Conservation (phyloP, 2,329 filamentous ascomycete genomes). For the Trichophyton verrucosum region DNA sequence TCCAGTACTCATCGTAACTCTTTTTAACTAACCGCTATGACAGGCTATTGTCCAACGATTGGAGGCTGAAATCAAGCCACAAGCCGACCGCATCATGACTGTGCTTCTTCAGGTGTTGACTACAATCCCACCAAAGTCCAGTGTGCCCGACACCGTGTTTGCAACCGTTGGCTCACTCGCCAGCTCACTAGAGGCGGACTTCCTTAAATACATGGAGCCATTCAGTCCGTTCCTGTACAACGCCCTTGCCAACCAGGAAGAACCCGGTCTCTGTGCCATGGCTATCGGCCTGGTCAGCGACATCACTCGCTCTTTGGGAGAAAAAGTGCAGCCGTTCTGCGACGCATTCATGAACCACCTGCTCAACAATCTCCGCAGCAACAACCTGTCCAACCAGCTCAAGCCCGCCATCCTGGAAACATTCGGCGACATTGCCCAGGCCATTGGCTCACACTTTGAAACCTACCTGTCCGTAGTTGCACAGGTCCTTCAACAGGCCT, state of each 20-base stretch:
- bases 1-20: neutral
- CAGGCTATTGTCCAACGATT: conserved; percentile 74
- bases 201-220: conserved; percentile 93
- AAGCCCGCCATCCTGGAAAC: conserved; percentile 97
- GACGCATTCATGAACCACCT: conserved; percentile 98
- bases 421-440: conserved; percentile 93
- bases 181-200: conserved; percentile 81
- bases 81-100: conserved; percentile 90
- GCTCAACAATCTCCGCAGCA: conserved; percentile 80
- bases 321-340: conserved; percentile 86
- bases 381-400: conserved; percentile 83
- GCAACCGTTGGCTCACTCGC: conserved; percentile 84
- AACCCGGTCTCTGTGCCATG: conserved; percentile 87
- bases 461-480: conserved; percentile 86
- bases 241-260: conserved; percentile 88
- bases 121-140: conserved; percentile 71
- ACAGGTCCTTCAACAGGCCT: conserved; percentile 85
- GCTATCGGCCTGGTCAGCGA: conserved; percentile 96
- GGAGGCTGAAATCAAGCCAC: conserved; percentile 79
- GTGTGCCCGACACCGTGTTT: conserved; percentile 87
- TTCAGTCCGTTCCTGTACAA: conserved; percentile 90
- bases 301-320: conserved; percentile 80
- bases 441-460: conserved; percentile 84
- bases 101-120: conserved; percentile 68
- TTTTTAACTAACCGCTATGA: neutral